Conservation (phyloP, 2,329 filamentous ascomycete species). For the Trichoderma cornu-damae region DNA sequence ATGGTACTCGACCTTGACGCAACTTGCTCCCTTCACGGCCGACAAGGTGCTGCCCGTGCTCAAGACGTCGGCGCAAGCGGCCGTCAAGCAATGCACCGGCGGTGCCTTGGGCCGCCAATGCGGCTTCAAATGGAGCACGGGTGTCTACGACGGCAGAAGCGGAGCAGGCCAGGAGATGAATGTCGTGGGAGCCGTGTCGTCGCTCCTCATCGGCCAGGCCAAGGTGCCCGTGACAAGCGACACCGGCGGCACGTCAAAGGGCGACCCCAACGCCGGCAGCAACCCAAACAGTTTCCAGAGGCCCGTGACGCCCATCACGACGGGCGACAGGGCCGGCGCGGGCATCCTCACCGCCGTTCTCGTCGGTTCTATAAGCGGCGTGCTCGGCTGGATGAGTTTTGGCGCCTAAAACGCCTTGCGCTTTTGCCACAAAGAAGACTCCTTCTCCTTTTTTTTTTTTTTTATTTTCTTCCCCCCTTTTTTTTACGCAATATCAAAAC, state of each 20-base stretch:
- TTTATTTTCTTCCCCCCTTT: too few relatives aligned
- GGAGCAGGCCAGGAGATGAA: slow-evolving; percentile 59
- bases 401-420: slow-evolving; percentile 26
- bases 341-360: slow-evolving; percentile 45
- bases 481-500: too few relatives aligned
- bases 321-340: slow-evolving; percentile 44
- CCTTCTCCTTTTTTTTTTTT: background rate
- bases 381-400: slow-evolving; percentile 47
- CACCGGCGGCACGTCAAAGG: slow-evolving; percentile 48
- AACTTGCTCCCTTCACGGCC: slow-evolving; percentile 51
- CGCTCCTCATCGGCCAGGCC: slow-evolving; percentile 42
- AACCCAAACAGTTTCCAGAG: slow-evolving; percentile 34
- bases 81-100: slow-evolving; percentile 51
- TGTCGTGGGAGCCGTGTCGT: slow-evolving; percentile 51
- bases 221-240: slow-evolving; percentile 41
- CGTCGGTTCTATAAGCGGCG: slow-evolving; percentile 35
- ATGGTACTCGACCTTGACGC: slow-evolving; percentile 50
- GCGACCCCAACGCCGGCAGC: slow-evolving; percentile 40
- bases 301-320: slow-evolving; percentile 35
- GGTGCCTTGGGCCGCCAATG: slow-evolving; percentile 46
- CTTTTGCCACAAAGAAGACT: background rate
- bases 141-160: slow-evolving; percentile 48
- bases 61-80: slow-evolving; percentile 47
- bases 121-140: slow-evolving; percentile 50
- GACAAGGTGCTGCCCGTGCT: slow-evolving; percentile 49